Evolutionary conservation across 352 stramenopile species (phyloP).

Genomic region (Globisporangium cystogenes): DNA sequence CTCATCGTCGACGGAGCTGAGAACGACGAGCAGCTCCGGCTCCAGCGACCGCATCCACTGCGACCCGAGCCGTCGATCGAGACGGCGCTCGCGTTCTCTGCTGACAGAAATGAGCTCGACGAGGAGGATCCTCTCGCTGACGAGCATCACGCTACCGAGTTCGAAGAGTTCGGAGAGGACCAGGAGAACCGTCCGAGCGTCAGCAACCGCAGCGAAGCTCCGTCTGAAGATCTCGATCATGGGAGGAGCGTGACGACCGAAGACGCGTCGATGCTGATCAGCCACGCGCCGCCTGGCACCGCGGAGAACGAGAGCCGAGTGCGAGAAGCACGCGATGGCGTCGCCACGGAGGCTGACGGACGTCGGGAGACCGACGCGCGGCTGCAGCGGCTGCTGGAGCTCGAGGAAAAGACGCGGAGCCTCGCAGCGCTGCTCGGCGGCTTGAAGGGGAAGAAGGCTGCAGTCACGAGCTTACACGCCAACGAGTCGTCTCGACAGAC

Average conservation of each 20-base stretch:
- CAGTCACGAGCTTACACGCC: background rate
- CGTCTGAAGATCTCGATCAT: background rate
- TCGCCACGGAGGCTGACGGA: background rate
- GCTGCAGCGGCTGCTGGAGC: slow-evolving; percentile 4
- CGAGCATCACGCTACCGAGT: background rate
- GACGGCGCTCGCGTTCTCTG: background rate
- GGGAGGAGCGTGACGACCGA: background rate
- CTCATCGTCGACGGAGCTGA: background rate
- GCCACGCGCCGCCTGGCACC: background rate
- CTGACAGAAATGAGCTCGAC: background rate
- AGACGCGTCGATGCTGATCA: slow-evolving; percentile 6
- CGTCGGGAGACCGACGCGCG: background rate
- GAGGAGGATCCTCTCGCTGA: background rate
- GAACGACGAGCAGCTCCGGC: background rate
- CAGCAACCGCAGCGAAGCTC: background rate
- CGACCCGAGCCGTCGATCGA: background rate
- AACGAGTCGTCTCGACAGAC: background rate
- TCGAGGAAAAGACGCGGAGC: slow-evolving; percentile 9
- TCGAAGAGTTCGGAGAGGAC: background rate
- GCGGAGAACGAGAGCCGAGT: background rate
- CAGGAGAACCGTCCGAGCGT: slow-evolving; percentile 9
- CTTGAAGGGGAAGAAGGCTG: background rate
- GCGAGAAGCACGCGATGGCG: background rate
- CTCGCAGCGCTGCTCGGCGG: slow-evolving; percentile 8
- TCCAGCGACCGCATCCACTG: too few species aligned